These are phyloP conservation scores for Laguncularia racemosa DNA, from an alignment of 345 rosid genomes.

Conservation along the genomic window DNA sequence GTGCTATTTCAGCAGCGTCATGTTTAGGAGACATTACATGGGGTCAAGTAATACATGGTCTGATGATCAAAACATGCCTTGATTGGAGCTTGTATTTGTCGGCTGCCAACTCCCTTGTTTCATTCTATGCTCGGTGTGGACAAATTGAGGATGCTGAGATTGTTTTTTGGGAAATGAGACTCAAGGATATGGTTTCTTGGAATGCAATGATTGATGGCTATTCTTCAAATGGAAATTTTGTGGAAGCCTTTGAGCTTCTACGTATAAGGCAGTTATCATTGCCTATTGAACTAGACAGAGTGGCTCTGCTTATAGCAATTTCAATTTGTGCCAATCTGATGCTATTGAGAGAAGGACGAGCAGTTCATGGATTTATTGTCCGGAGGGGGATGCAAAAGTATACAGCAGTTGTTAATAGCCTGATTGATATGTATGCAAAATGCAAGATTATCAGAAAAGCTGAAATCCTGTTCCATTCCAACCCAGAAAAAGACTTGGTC, in stretches of 20 bases:
- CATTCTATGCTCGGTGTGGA: constrained; percentile 40
- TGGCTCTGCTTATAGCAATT: constrained; percentile 29
- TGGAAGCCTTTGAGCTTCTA: constrained; percentile 33
- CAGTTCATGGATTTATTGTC: constrained; percentile 33
- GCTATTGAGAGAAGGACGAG: constrained; percentile 38
- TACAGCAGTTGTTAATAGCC: constrained; percentile 27
- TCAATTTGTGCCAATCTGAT: constrained; percentile 30
- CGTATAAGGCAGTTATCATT: constrained; percentile 31
- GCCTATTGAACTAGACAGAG: constrained; percentile 28
- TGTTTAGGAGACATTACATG: constrained; percentile 23
- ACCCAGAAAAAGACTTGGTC: constrained; percentile 27
- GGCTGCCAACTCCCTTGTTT: constrained; percentile 48
- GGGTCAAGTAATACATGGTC: constrained; percentile 36
- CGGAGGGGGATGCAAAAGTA: constrained; percentile 25
- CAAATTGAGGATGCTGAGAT: constrained; percentile 28
- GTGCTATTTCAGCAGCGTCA: constrained; percentile 44
- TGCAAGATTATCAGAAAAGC: constrained; percentile 26
- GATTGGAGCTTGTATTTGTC: constrained; percentile 19
- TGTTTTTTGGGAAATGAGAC: constrained; percentile 23
- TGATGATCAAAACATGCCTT: constrained; percentile 32
- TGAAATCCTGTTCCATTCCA: constrained; percentile 24
- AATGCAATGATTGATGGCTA: constrained; percentile 48
- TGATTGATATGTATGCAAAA: constrained; percentile 40
- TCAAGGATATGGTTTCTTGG: constrained; percentile 43
- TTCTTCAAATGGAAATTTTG: constrained; percentile 31